Conservation (phyloP, 257 asterid species). For the Lycium ferocissimum region DNA sequence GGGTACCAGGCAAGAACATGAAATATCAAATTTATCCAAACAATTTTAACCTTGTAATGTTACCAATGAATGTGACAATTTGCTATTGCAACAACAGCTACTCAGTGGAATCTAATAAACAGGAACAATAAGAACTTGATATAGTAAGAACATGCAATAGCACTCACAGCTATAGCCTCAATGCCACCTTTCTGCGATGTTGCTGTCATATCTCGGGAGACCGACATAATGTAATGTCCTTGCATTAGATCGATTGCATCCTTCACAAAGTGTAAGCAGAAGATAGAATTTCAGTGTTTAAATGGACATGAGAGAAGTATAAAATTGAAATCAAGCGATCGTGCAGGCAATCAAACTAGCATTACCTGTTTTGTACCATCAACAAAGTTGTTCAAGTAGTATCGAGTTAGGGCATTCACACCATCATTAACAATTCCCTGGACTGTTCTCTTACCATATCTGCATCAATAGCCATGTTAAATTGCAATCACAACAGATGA, state of each 20-base stretch:
- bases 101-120: constrained; percentile 16
- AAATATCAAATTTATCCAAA: constrained; percentile 1
- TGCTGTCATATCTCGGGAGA: constrained; percentile 76
- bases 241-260: constrained; percentile 88
- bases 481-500: not conserved
- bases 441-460: constrained; percentile 81
- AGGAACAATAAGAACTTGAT: constrained; percentile 11
- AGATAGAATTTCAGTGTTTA: not conserved
- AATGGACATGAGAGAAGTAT: constrained; percentile 21
- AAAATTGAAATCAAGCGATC: not conserved
- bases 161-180: constrained; percentile 77
- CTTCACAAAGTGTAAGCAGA: constrained; percentile 42
- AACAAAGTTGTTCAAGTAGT: constrained; percentile 87
- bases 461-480: constrained; percentile 36
- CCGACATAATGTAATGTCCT: constrained; percentile 84
- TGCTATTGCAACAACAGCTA: constrained; percentile 1
- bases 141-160: constrained; percentile 22
- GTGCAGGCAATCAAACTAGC: constrained; percentile 14
- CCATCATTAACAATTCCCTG: constrained; percentile 79
- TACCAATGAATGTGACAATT: not conserved
- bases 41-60: constrained; percentile 16
- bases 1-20: constrained; percentile 16
- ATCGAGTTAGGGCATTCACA: constrained; percentile 76
- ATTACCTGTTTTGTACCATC: constrained; percentile 96
- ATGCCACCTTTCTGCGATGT: constrained; percentile 60